Percentiles rank a stretch among this genome's conserved stretches.
Evolutionary conservation across 306 rosid genomes (phyloP).

Genomic region (Lupinus albus): DNA sequence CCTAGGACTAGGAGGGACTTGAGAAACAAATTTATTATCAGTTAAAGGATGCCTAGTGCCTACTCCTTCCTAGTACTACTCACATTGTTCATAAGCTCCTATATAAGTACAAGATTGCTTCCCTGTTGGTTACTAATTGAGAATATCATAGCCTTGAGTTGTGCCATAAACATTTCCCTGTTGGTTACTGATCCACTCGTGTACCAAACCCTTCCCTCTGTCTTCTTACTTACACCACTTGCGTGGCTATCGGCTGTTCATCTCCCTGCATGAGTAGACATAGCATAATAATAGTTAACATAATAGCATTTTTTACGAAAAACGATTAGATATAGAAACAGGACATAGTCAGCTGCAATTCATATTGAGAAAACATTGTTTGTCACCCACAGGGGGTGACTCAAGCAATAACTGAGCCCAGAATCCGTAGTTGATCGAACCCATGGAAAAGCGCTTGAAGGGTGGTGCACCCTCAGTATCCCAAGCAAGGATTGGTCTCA

Average conservation of each 20-base stretch:
- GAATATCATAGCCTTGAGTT: conserved; percentile 38
- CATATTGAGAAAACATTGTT: background rate
- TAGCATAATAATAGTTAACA: conserved; percentile 15
- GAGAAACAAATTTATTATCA: conserved; percentile 34
- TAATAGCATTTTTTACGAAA: background rate
- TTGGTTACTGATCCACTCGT: conserved; percentile 30
- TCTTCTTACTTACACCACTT: conserved; percentile 25
- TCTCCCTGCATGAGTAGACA: conserved; percentile 54
- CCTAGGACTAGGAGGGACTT: conserved; percentile 23
- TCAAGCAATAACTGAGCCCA: too few relatives aligned
- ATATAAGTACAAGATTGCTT: conserved; percentile 32
- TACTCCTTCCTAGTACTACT: conserved; percentile 38
- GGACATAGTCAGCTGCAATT: background rate
- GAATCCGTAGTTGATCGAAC: background rate
- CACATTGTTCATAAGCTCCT: conserved; percentile 45
- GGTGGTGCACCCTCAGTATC: background rate
- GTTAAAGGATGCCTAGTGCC: conserved; percentile 35
- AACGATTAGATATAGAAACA: background rate
- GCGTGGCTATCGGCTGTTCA: conserved; percentile 38
- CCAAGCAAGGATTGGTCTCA: background rate
- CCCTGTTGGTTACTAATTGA: conserved; percentile 37
- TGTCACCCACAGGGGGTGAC: background rate
- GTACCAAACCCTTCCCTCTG: conserved; percentile 26
- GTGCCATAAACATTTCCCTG: conserved; percentile 36
- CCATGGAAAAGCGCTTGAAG: background rate